Evolutionary conservation across 441 rosid species (phyloP).

Genomic region (Pelargonium fulgidum): DNA sequence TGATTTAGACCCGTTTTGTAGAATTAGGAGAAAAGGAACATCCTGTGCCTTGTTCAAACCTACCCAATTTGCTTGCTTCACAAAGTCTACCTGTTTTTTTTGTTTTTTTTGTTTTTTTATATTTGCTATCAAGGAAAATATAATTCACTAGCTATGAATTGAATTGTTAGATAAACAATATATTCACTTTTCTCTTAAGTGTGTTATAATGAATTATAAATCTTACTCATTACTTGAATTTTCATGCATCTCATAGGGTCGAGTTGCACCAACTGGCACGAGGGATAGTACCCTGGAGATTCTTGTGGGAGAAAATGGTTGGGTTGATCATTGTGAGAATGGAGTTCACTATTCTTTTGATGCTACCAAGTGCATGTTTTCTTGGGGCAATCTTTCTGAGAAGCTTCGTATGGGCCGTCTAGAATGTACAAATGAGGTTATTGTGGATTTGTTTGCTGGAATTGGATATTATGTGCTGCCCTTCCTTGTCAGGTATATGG

Average conservation of each 20-base stretch:
- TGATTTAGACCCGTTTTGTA: no score
- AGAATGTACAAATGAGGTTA: conserved; percentile 55
- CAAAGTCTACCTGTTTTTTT: no score
- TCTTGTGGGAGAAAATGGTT: conserved; percentile 76
- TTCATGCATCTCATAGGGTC: conserved; percentile 46
- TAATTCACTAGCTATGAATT: no score
- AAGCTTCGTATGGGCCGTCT: conserved; percentile 80
- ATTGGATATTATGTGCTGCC: conserved; percentile 86
- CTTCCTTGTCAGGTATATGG: conserved; percentile 72
- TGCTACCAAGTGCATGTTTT: conserved; percentile 92
- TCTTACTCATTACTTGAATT: conserved; percentile 17
- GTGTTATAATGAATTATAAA: conserved; percentile 9
- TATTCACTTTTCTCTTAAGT: conserved; percentile 12
- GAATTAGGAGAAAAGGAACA: no score
- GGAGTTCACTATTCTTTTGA: conserved; percentile 81
- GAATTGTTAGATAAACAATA: not conserved
- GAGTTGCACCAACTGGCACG: conserved; percentile 68
- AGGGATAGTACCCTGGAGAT: conserved; percentile 80
- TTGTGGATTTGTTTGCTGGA: conserved; percentile 90
- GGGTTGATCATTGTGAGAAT: conserved; percentile 83
- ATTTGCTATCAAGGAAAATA: no score
- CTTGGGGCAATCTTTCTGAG: conserved; percentile 97
- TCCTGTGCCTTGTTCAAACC: no score
- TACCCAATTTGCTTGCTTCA: no score
- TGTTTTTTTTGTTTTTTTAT: no score